Evolutionary conservation across 495 filamentous ascomycete genomes (phyloP).

Genomic region (Penicillium flavigenum): DNA sequence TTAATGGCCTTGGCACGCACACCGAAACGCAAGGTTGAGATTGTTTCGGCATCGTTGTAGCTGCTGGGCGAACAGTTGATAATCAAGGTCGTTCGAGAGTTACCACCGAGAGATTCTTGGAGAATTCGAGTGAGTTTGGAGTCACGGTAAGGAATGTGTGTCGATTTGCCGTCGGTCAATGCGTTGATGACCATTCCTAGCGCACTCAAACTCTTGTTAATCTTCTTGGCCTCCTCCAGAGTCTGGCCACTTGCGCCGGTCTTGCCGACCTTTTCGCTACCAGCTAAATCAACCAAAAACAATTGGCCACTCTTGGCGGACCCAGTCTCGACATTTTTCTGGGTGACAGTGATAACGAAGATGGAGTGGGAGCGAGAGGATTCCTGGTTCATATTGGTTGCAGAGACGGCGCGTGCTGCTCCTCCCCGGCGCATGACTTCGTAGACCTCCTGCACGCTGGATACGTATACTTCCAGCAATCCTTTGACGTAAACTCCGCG

Average conservation of each 20-base stretch:
- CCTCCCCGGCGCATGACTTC: conserved; percentile 96
- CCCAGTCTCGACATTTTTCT: conserved; percentile 97
- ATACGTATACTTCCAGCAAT: conserved; percentile 90
- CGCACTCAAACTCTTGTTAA: conserved; percentile 98
- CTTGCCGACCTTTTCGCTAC: conserved; percentile 98
- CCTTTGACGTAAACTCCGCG: conserved; percentile 97
- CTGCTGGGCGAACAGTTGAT: conserved; percentile 98
- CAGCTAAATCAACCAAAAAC: conserved; percentile 95
- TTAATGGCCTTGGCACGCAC: conserved; percentile 98
- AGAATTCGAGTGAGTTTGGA: conserved; percentile 97
- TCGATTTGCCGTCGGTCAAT: conserved; percentile 97
- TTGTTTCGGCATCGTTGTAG: conserved; percentile 95
- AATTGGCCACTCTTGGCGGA: conserved; percentile 95
- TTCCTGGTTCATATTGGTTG: conserved; percentile 99
- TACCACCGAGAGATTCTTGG: conserved; percentile 94
- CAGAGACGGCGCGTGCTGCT: conserved; percentile 81
- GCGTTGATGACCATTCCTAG: conserved; percentile 99
- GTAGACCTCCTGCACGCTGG: conserved; percentile 92
- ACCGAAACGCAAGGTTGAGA: conserved; percentile 92
- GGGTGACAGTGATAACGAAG: conserved; percentile 93
- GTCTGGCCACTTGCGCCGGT: conserved; percentile 97
- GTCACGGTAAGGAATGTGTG: conserved; percentile 93
- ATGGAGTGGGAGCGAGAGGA: conserved; percentile 98
- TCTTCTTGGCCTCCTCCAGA: conserved; percentile 98
- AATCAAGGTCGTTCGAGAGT: conserved; percentile 93